A percentile compares a stretch with the other conserved stretches of the same genome.
These are phyloP conservation scores for Mycena rosella DNA, from an alignment of 768 basidiomycete genomes.

Conservation along the genomic window DNA sequence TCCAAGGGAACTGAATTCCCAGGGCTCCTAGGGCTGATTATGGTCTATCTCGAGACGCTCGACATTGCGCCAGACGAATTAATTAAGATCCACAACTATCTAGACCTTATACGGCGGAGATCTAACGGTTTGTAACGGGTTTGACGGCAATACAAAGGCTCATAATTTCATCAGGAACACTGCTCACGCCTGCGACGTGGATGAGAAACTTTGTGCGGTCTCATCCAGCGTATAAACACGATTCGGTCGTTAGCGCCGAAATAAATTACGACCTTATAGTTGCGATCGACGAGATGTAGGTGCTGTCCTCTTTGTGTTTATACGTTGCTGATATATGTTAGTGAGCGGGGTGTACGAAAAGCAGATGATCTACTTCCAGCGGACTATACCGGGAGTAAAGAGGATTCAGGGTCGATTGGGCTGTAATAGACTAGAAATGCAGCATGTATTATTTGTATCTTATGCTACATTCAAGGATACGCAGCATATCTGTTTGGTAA, in stretches of 20 bases:
- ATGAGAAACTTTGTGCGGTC: constrained; percentile 91
- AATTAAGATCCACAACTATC: constrained; percentile 77
- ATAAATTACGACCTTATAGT: constrained; percentile 95
- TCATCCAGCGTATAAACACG: constrained; percentile 92
- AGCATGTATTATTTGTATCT: neutral
- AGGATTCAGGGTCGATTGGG: constrained; percentile 61
- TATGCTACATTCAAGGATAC: constrained; percentile 8
- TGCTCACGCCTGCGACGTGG: constrained; percentile 92
- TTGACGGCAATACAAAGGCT: constrained; percentile 15
- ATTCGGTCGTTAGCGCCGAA: constrained; percentile 92
- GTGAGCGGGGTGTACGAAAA: constrained; percentile 75
- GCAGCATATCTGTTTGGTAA: constrained; percentile 13
- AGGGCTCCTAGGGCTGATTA: constrained; percentile 84
- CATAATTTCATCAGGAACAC: constrained; percentile 63
- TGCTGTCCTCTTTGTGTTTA: constrained; percentile 33
- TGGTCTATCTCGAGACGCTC: constrained; percentile 88
- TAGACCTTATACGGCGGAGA: constrained; percentile 82
- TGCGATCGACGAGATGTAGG: constrained; percentile 93
- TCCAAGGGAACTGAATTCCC: constrained; percentile 75
- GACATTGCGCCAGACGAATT: constrained; percentile 76
- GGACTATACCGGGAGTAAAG: constrained; percentile 64
- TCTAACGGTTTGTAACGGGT: constrained; percentile 74
- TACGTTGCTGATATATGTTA: constrained; percentile 43
- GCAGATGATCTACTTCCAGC: constrained; percentile 75
- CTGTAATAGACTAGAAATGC: constrained; percentile 42